Percentiles rank a stretch among this genome's conserved stretches.
Conservation (phyloP, 176 grass and related monocot genomes). For the Oryza officinalis region DNA sequence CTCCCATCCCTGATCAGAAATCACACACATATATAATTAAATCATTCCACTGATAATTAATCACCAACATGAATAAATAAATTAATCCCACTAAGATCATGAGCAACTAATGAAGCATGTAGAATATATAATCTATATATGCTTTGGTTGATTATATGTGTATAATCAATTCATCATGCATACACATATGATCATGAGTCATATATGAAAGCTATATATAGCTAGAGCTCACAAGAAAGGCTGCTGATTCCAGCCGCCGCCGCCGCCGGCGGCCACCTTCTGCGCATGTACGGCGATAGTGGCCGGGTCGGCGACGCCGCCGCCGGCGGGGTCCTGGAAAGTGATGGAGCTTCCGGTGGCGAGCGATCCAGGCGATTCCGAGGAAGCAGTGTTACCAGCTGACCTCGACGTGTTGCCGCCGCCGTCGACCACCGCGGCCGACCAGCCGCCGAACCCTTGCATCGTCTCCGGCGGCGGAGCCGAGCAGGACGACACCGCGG, state of each 20-base stretch:
- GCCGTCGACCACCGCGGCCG: neutral
- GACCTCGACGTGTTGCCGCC: slow-evolving; percentile 33
- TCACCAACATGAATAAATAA: neutral
- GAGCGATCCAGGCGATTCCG: slow-evolving; percentile 37
- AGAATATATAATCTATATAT: neutral
- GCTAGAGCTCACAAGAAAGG: slow-evolving; percentile 58
- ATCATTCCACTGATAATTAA: neutral
- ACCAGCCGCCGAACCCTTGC: slow-evolving; percentile 22
- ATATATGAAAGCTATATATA: no score
- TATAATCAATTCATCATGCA: neutral
- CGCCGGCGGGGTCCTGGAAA: slow-evolving; percentile 45
- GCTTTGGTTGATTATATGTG: neutral
- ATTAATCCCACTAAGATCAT: neutral
- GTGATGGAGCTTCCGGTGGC: slow-evolving; percentile 52
- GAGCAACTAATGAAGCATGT: neutral
- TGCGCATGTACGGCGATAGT: neutral
- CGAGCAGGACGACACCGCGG: slow-evolving; percentile 30
- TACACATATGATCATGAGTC: slow-evolving; percentile 20
- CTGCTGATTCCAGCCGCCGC: slow-evolving; percentile 62
- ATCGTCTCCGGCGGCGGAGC: slow-evolving; percentile 11
- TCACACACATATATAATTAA: neutral
- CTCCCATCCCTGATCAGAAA: slow-evolving; percentile 30
- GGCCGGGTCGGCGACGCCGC: slow-evolving; percentile 13
- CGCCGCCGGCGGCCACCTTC: neutral
- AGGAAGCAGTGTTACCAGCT: slow-evolving; percentile 1